Evolutionary conservation across 2,329 filamentous ascomycete species (phyloP).

Genomic region (Amylocarpus encephaloides): DNA sequence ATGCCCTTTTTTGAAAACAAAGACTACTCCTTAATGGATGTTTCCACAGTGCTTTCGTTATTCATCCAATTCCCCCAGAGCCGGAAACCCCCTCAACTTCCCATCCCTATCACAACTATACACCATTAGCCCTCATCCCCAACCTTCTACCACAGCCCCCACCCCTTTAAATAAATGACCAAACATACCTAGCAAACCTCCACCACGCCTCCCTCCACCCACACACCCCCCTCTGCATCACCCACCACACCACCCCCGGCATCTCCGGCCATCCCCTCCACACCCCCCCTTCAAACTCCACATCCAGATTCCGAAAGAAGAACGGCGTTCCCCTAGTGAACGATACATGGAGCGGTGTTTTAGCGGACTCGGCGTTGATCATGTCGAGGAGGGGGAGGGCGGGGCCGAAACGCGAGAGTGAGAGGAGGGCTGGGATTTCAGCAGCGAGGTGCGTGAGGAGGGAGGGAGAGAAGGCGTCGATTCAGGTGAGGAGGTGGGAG

Average conservation of each 20-base stretch:
- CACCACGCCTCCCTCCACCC: slow-evolving; percentile 13
- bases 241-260: slow-evolving; percentile 9
- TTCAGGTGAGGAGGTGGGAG: slow-evolving; percentile 4
- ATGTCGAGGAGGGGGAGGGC: slow-evolving; percentile 7
- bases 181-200: slow-evolving; percentile 11
- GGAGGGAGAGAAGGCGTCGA: slow-evolving; percentile 33
- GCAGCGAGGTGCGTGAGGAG: slow-evolving; percentile 34
- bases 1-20: no score
- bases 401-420: slow-evolving; percentile 8
- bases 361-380: slow-evolving; percentile 8
- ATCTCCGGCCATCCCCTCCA: slow-evolving; percentile 15
- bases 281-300: slow-evolving; percentile 14
- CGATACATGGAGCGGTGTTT: slow-evolving; percentile 6
- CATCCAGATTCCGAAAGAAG: slow-evolving; percentile 19
- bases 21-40: no score
- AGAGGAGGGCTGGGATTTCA: slow-evolving; percentile 36
- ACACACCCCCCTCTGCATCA: slow-evolving; percentile 10
- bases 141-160: not conserved
- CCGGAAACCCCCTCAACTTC: slow-evolving; percentile 8
- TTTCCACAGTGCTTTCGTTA: no score
- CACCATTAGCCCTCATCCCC: not conserved
- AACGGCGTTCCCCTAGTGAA: slow-evolving; percentile 13
- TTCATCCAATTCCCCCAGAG: not conserved
- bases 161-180: not conserved
- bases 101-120: slow-evolving; percentile 12